Evolutionary conservation across 148 eudicot species (phyloP).

Genomic region (Camellia lanceoleosa): DNA sequence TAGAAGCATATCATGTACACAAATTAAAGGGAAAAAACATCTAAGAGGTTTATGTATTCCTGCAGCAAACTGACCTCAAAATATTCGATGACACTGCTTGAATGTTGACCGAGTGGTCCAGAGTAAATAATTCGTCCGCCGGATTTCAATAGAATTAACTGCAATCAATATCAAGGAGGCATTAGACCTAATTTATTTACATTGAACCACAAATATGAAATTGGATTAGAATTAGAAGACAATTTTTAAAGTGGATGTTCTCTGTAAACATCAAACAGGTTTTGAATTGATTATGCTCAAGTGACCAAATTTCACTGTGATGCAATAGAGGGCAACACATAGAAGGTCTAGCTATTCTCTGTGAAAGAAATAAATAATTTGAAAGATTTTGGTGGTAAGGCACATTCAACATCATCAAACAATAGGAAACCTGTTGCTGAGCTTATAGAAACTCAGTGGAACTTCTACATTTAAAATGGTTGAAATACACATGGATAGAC

Average conservation of each 20-base stretch:
- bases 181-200: neutral
- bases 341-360: no score
- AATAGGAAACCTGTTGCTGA: no score
- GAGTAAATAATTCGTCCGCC: slow-evolving; percentile 75
- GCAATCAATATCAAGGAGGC: slow-evolving; percentile 26
- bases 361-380: no score
- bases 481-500: no score
- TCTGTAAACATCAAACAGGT: no score
- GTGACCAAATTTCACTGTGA: no score
- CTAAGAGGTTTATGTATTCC: neutral
- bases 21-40: neutral
- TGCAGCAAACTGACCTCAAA: slow-evolving; percentile 57
- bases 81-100: slow-evolving; percentile 56
- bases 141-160: slow-evolving; percentile 68
- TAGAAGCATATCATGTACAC: neutral
- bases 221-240: neutral
- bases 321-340: no score
- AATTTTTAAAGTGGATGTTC: neutral
- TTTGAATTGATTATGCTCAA: no score
- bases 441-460: no score
- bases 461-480: no score
- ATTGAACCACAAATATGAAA: neutral
- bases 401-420: neutral
- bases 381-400: neutral
- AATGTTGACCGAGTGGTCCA: slow-evolving; percentile 66